Evolutionary conservation across 306 rosid species (phyloP).

Genomic region (Prunus persica): DNA sequence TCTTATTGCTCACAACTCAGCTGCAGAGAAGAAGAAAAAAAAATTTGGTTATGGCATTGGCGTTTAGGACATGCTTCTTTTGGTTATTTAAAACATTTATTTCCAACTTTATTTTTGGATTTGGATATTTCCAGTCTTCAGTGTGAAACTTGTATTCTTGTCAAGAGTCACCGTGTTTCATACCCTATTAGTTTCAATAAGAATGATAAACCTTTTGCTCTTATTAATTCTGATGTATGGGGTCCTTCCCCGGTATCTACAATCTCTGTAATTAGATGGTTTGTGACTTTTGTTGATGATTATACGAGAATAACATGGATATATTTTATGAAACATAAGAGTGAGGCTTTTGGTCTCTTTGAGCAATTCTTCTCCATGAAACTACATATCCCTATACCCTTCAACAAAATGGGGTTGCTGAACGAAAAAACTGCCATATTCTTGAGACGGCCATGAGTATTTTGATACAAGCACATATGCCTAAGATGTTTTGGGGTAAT

Average conservation of each 20-base stretch:
- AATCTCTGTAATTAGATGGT: background rate
- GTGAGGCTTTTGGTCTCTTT: background rate
- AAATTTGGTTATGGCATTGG: background rate
- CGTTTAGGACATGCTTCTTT: background rate
- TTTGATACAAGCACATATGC: background rate
- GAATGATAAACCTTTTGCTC: background rate
- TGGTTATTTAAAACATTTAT: background rate
- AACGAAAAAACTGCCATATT: background rate
- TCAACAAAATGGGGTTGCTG: constrained; percentile 2
- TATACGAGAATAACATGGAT: background rate
- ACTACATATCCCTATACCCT: constrained; percentile 8
- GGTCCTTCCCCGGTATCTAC: background rate
- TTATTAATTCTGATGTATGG: background rate
- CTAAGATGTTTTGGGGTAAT: background rate
- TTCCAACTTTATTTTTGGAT: background rate
- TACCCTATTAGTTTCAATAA: background rate
- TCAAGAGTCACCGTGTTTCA: background rate
- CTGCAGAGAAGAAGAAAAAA: background rate
- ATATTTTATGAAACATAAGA: background rate
- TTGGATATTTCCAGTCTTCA: background rate
- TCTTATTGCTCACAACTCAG: background rate
- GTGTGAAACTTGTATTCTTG: background rate
- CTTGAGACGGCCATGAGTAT: constrained; percentile 6
- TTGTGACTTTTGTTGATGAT: background rate
- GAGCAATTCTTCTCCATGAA: constrained; percentile 3